Evolutionary conservation across 208 protist species (phyloP).

Genomic region (Acanthamoeba castellanii): DNA sequence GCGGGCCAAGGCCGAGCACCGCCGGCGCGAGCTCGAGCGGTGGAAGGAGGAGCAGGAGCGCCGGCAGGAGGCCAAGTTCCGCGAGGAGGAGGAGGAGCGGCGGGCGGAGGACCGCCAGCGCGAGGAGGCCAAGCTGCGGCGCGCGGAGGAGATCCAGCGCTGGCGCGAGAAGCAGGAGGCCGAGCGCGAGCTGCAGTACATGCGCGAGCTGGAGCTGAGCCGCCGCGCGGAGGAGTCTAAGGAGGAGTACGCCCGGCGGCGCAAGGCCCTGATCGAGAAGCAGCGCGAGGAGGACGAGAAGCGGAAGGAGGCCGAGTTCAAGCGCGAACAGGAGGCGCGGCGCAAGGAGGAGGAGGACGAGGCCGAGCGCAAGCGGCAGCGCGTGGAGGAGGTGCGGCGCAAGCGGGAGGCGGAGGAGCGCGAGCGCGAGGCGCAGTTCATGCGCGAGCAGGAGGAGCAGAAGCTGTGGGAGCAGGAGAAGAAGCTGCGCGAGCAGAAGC

Average conservation of each 20-base stretch:
- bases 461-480: slow-evolving; percentile 10
- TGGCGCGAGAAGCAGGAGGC: slow-evolving; percentile 38
- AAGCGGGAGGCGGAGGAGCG: slow-evolving; percentile 15
- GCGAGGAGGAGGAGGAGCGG: slow-evolving; percentile 29
- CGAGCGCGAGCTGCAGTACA: slow-evolving; percentile 8
- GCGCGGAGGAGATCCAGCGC: not conserved
- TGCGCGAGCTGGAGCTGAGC: slow-evolving; percentile 10
- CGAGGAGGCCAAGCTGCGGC: slow-evolving; percentile 47
- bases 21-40: not conserved
- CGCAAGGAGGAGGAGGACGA: slow-evolving; percentile 63
- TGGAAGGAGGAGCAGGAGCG: slow-evolving; percentile 32
- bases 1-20: not conserved
- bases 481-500: slow-evolving; percentile 7
- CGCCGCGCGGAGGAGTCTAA: slow-evolving; percentile 1
- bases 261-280: not conserved
- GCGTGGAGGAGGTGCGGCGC: not conserved
- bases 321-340: slow-evolving; percentile 27
- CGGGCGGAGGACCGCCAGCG: not conserved
- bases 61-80: slow-evolving; percentile 16
- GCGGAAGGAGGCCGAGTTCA: not conserved
- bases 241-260: slow-evolving; percentile 36
- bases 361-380: slow-evolving; percentile 9
- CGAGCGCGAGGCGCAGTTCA: slow-evolving; percentile 32
- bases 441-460: slow-evolving; percentile 41
- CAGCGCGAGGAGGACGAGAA: slow-evolving; percentile 64